These are phyloP conservation scores for Hyparrhenia diplandra DNA, from an alignment of 176 grass and related monocot genomes.

Conservation along the genomic window DNA sequence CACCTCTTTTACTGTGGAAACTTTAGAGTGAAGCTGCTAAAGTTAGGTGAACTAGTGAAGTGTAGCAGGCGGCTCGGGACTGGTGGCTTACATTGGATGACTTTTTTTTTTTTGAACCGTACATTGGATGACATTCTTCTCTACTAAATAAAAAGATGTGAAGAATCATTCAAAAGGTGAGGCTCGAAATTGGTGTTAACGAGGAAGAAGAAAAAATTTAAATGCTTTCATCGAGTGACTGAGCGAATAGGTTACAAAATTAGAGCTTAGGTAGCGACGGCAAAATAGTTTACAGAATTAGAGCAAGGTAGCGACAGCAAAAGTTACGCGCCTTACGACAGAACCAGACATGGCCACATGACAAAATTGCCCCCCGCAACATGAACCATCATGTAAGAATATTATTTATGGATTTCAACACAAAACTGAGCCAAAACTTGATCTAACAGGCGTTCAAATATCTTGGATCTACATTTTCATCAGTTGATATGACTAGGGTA, in stretches of 20 bases:
- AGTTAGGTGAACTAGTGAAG: too few species aligned
- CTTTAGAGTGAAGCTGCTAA: too few species aligned
- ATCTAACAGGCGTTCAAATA: constrained; percentile 33
- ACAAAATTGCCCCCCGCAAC: constrained; percentile 19
- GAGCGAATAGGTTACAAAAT: background rate
- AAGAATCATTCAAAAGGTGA: too few species aligned
- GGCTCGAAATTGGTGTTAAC: too few species aligned
- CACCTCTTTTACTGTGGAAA: too few species aligned
- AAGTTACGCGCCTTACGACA: background rate
- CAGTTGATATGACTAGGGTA: constrained; percentile 22
- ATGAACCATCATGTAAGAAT: constrained; percentile 3
- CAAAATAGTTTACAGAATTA: too few species aligned
- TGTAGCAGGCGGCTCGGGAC: too few species aligned
- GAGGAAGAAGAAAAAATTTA: background rate
- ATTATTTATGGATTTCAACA: constrained; percentile 29
- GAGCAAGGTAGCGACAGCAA: background rate
- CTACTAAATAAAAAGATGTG: too few species aligned
- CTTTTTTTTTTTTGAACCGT: too few species aligned
- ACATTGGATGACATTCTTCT: too few species aligned
- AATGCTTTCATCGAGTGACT: background rate
- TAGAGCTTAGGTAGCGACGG: background rate
- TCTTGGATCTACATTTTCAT: constrained; percentile 21
- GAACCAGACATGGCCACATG: background rate
- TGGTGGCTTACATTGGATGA: too few species aligned
- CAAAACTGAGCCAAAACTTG: constrained; percentile 31